phyloP scores from a whole-genome alignment of 2,329 filamentous ascomycete genomes.

The Polychaeton citri region DNA sequence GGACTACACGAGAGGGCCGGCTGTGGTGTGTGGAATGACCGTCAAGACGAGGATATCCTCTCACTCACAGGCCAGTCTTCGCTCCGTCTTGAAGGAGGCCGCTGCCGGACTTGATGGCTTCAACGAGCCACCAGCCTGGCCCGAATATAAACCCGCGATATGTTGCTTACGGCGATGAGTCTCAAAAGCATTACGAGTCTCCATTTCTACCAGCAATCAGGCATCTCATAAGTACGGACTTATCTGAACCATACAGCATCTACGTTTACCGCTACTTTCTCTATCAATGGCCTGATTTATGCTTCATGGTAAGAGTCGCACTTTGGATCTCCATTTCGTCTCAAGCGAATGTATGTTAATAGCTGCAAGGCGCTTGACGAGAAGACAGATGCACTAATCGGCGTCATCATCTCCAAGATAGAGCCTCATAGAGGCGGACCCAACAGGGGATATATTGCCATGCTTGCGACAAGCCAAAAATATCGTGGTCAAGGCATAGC shows the following conservation, averaged over 20 bases:
- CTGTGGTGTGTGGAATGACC: too few relatives aligned
- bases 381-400: constrained; percentile 52
- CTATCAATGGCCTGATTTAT: constrained; percentile 96
- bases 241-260: constrained; percentile 97
- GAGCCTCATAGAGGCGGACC: constrained; percentile 80
- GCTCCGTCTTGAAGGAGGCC: too few relatives aligned
- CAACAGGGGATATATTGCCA: constrained; percentile 88
- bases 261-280: constrained; percentile 98
- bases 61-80: too few relatives aligned
- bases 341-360: constrained; percentile 53
- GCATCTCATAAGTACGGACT: constrained; percentile 83
- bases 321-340: neutral
- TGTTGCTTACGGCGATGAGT: constrained; percentile 42
- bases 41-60: too few relatives aligned
- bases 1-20: too few relatives aligned
- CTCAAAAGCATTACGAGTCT: constrained; percentile 35
- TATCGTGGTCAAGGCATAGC: constrained; percentile 75
- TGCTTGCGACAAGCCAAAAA: constrained; percentile 78
- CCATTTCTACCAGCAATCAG: constrained; percentile 73
- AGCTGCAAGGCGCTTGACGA: neutral
- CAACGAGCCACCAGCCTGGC: neutral
- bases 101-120: too few relatives aligned
- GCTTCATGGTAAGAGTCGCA: constrained; percentile 61
- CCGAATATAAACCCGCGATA: constrained; percentile 31
- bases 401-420: constrained; percentile 89